Conservation (phyloP, 164 flowering plant genomes). For the Brasenia schreberi region DNA sequence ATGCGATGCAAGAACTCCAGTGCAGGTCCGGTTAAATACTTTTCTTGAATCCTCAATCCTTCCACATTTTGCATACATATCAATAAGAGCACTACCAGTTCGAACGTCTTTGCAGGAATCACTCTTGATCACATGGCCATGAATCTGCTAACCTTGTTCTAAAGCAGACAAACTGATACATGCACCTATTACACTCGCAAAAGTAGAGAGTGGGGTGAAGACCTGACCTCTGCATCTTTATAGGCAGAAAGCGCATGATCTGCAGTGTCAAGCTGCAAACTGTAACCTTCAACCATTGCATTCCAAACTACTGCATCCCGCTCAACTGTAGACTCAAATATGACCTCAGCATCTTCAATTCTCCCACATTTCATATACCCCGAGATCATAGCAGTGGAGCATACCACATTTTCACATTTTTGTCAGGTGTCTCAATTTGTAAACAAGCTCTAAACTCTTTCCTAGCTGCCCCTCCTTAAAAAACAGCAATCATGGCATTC, state of each 20-base stretch:
- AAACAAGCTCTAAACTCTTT: no score
- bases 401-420: slow-evolving; percentile 50
- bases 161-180: slow-evolving; percentile 49
- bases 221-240: slow-evolving; percentile 44
- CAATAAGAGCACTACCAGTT: no score
- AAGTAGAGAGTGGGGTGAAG: slow-evolving; percentile 70
- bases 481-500: no score
- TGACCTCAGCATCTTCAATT: slow-evolving; percentile 50
- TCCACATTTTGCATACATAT: no score
- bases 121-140: slow-evolving; percentile 53
- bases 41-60: no score
- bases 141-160: slow-evolving; percentile 72
- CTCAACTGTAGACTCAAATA: slow-evolving; percentile 32
- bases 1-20: no score
- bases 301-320: slow-evolving; percentile 76
- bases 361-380: slow-evolving; percentile 65
- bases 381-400: slow-evolving; percentile 76
- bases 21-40: no score
- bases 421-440: slow-evolving; percentile 32
- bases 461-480: no score
- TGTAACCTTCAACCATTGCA: slow-evolving; percentile 94
- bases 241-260: slow-evolving; percentile 42
- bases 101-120: not conserved
- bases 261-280: slow-evolving; percentile 49
- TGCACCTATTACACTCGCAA: slow-evolving; percentile 72